Evolutionary conservation across 371 early-diverging fungal species (phyloP).

Genomic region (Dichotomocladium elegans): DNA sequence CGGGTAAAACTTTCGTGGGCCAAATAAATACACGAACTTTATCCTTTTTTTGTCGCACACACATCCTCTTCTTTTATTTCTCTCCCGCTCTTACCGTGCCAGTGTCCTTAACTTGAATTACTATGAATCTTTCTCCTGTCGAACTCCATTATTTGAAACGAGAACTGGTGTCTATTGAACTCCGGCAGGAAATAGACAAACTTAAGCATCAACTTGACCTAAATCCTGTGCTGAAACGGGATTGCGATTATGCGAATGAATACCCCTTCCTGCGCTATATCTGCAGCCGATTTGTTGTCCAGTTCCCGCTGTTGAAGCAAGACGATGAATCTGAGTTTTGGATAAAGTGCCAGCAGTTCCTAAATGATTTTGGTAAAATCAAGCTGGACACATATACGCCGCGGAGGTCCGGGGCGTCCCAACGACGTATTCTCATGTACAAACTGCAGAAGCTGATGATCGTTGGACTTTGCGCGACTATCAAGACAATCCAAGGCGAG

Average conservation of each 20-base stretch:
- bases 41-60: no score
- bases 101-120: no score
- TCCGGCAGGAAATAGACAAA: conserved; percentile 15
- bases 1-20: no score
- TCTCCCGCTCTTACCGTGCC: no score
- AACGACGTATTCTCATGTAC: conserved; percentile 22
- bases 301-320: conserved; percentile 29
- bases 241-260: not conserved
- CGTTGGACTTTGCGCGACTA: conserved; percentile 18
- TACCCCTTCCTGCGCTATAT: conserved; percentile 24
- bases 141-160: conserved; percentile 29
- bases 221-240: not conserved
- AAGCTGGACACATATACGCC: conserved; percentile 21
- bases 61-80: no score
- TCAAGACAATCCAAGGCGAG: conserved; percentile 23
- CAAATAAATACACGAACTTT: no score
- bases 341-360: conserved; percentile 23
- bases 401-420: conserved; percentile 13
- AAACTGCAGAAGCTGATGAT: conserved; percentile 20
- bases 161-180: conserved; percentile 19
- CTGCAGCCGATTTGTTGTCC: conserved; percentile 19
- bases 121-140: conserved; percentile 20
- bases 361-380: conserved; percentile 20
- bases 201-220: conserved; percentile 12
- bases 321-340: conserved; percentile 19